phyloP scores from a whole-genome alignment of 1,284 basidiomycete genomes.

The Cerrena zonata region DNA sequence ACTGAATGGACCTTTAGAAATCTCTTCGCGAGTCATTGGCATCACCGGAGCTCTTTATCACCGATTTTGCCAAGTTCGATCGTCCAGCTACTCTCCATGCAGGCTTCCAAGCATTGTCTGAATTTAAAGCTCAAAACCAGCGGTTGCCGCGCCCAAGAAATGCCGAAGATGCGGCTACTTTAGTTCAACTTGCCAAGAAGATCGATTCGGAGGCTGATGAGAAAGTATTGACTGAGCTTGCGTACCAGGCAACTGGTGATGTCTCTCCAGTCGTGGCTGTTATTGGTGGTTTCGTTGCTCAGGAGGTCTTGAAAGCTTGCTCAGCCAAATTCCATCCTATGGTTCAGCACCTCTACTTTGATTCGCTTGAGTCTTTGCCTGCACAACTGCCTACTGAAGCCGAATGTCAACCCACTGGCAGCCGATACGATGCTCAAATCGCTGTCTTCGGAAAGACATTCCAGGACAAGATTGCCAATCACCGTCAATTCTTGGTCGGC shows the following conservation, averaged over 20 bases:
- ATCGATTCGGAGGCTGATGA: conserved; percentile 74
- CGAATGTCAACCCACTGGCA: conserved; percentile 79
- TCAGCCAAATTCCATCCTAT: conserved; percentile 98
- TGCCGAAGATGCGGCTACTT: conserved; percentile 67
- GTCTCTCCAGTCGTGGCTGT: conserved; percentile 89
- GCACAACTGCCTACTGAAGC: conserved; percentile 69
- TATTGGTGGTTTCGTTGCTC: conserved; percentile 95
- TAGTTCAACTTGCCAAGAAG: conserved; percentile 77
- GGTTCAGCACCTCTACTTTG: conserved; percentile 94
- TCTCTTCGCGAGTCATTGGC: conserved; percentile 82
- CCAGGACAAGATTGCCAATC: conserved; percentile 88
- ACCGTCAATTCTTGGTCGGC: conserved; percentile 94
- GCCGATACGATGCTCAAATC: conserved; percentile 92
- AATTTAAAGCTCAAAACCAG: conserved; percentile 67
- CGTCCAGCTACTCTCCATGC: conserved; percentile 86
- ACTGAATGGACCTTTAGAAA: conserved; percentile 57
- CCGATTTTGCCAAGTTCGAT: conserved; percentile 98
- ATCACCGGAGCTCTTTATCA: conserved; percentile 86
- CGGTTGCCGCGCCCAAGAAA: conserved; percentile 83
- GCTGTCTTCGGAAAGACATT: conserved; percentile 92
- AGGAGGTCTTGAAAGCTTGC: conserved; percentile 95
- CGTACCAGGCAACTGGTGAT: conserved; percentile 93
- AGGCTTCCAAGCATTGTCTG: conserved; percentile 90
- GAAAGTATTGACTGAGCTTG: conserved; percentile 77
- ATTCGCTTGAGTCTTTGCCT: conserved; percentile 93